Conservation (phyloP, 73 alveolate species). For the Breviolum minutum region DNA sequence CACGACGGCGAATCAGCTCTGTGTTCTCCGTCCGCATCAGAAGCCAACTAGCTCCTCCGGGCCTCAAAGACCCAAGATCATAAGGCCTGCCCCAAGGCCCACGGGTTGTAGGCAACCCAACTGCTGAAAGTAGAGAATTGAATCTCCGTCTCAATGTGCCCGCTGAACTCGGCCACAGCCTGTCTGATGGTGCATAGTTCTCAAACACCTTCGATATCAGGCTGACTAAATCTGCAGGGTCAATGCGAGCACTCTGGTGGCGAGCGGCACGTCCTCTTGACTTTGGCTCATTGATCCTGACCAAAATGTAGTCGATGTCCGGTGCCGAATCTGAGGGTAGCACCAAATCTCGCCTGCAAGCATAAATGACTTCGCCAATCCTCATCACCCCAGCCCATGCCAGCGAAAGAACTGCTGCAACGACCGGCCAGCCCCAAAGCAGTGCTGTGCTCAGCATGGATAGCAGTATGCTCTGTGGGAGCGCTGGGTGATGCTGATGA, state of each 20-base stretch:
- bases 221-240: neutral
- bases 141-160: neutral
- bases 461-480: neutral
- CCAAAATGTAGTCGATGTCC: neutral
- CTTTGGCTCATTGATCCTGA: neutral
- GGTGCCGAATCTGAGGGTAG: neutral
- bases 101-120: neutral
- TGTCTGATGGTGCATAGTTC: neutral
- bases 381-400: conserved; percentile 14
- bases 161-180: neutral
- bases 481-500: neutral
- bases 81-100: neutral
- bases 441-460: neutral
- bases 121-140: neutral
- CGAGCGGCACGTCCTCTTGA: neutral
- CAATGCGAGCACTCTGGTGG: neutral
- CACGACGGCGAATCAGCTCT: neutral
- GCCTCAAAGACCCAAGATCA: neutral
- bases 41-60: neutral
- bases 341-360: neutral
- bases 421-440: neutral
- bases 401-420: neutral
- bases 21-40: neutral
- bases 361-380: neutral
- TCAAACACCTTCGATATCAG: neutral